Base-by-base conservation (phyloP, 2,329 filamentous ascomycete species). In the Colletotrichum magnum region DNA sequence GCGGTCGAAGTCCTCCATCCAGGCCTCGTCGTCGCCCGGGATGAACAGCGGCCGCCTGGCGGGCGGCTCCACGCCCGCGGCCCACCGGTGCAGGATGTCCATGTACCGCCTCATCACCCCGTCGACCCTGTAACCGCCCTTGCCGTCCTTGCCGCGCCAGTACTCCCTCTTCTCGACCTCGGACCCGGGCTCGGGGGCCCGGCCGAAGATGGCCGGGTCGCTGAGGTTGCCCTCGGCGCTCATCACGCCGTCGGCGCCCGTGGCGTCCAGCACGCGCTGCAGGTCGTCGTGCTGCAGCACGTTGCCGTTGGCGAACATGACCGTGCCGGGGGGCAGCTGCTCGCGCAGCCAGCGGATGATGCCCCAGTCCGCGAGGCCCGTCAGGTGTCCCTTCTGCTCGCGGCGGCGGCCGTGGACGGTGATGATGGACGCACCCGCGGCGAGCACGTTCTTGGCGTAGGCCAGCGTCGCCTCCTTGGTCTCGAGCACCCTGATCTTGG, bases 271-370 rank as follows among this genome's bases (percentile, higher is more conserved):
- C 76, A 95, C 98, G 21, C 83, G 83, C 58, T 92, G 88, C 12
- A 99, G 84, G 77, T 99, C 95, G 0, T 86, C 90, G 68, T 92
- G 87, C 78, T 93, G 92, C 68, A 99, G 83, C 43, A 98, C 92
- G 77, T 99, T 99, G 13, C 96, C 96, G 79, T 99, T 99, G 4
- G 96, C 96, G 77, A 99, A 98, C 3, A 99, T 89, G 26, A 99
- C 96, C 7, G 94, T 97, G 56, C 98, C 94, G 1, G 87, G 83
- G 0, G 95, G 95, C 36, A 99, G 82, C 70, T 92, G 92, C 12
- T 97, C 93, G 57, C 96, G 87, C 72, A 99, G 81, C 76, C 93
- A 95, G 5, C 91, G 88, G 65, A 99, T 91, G 76, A 92, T 89
- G n/a, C 83, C 84, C 96, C 96, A 99, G 81, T 99, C 94, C 5